Percentiles rank a stretch among this genome's conserved stretches.
These are phyloP conservation scores for Entonaema liquescens DNA, from an alignment of 495 filamentous ascomycete species.

Conservation along the genomic window DNA sequence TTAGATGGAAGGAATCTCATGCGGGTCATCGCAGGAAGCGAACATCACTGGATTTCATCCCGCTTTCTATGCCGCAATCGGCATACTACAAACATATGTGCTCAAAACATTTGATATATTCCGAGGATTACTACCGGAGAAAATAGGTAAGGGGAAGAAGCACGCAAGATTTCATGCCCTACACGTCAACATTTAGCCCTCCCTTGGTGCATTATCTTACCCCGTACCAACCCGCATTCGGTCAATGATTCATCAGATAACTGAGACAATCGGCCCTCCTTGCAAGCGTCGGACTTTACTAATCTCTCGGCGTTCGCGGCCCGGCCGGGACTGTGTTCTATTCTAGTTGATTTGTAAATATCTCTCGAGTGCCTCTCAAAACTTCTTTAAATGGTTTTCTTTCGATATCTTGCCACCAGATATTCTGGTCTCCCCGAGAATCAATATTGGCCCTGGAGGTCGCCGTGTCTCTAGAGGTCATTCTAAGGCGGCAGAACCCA, in stretches of 20 bases:
- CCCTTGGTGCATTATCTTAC: conserved; percentile 21
- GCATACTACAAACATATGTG: conserved; percentile 10
- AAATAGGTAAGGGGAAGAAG: conserved; percentile 24
- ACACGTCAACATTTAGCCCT: conserved; percentile 33
- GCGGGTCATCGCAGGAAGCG: conserved; percentile 43
- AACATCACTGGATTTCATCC: conserved; percentile 35
- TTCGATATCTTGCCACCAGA: background rate
- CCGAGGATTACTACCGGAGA: background rate
- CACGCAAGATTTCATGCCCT: conserved; percentile 37
- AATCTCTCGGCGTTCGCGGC: conserved; percentile 21
- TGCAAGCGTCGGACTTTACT: conserved; percentile 17
- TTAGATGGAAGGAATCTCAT: conserved; percentile 27
- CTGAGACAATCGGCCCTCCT: conserved; percentile 43
- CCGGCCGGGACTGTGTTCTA: conserved; percentile 22
- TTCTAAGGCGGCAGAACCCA: background rate
- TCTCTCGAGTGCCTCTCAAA: background rate
- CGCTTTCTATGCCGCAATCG: conserved; percentile 15
- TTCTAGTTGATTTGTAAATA: conserved; percentile 20
- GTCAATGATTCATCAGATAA: conserved; percentile 47
- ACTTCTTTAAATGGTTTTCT: background rate
- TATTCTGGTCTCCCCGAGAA: conserved; percentile 4
- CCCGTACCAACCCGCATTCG: conserved; percentile 35
- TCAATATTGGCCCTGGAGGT: conserved; percentile 27
- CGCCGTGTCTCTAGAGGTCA: conserved; percentile 6
- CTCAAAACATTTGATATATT: background rate